Percentiles rank a stretch among this genome's conserved stretches.
These are phyloP conservation scores for Biscutella laevigata DNA, from an alignment of 441 rosid genomes.

Conservation along the genomic window DNA sequence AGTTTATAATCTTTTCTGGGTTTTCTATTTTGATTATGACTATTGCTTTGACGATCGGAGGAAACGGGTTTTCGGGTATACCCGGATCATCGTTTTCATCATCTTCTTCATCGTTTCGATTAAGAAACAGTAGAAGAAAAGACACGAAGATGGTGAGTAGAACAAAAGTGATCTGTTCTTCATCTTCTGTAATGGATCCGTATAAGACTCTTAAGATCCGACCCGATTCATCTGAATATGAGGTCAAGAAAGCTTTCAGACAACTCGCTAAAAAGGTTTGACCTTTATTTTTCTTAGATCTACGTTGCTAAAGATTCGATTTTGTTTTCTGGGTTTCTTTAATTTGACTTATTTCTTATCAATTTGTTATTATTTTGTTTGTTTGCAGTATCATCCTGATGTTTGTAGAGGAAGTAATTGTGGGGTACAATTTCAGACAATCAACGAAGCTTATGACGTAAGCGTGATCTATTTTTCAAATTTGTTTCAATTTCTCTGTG, in stretches of 20 bases:
- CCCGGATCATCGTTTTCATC: conserved; percentile 27
- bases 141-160: conserved; percentile 23
- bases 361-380: neutral
- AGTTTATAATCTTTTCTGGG: neutral
- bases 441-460: conserved; percentile 85
- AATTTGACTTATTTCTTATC: neutral
- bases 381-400: conserved; percentile 87
- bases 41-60: conserved; percentile 29
- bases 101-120: conserved; percentile 20
- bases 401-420: conserved; percentile 86
- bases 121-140: conserved; percentile 26
- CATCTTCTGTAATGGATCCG: conserved; percentile 53
- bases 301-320: neutral
- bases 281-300: neutral
- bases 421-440: conserved; percentile 58
- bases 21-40: conserved; percentile 19
- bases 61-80: conserved; percentile 28
- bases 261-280: conserved; percentile 73
- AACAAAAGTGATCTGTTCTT: conserved; percentile 31
- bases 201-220: conserved; percentile 65
- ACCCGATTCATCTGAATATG: conserved; percentile 73
- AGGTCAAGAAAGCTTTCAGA: conserved; percentile 78
- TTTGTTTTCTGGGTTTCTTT: neutral
- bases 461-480: too few relatives aligned
- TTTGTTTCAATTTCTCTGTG: too few relatives aligned